phyloP scores from a whole-genome alignment of 768 basidiomycete genomes.

The Leucocoprinus leucothites region DNA sequence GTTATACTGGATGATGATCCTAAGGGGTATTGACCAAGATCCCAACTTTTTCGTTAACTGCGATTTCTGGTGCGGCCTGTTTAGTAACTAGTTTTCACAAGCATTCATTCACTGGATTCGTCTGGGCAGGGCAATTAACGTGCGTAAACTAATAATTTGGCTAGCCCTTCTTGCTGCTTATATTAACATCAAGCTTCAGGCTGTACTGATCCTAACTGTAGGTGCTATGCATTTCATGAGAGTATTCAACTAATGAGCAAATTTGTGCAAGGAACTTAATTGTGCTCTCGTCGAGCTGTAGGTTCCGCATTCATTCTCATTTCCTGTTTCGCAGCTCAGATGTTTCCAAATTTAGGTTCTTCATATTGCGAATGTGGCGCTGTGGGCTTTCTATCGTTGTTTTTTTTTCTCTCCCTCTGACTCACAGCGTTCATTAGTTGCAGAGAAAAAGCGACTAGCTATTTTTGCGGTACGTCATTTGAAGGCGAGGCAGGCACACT shows the following conservation, averaged over 20 bases:
- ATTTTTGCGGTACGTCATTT: background rate
- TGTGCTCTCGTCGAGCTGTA: constrained; percentile 3
- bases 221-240: background rate
- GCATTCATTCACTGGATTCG: too few species aligned
- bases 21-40: background rate
- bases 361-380: constrained; percentile 7
- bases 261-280: background rate
- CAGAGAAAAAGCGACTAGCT: background rate
- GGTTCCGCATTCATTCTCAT: too few species aligned
- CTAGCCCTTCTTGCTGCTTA: too few species aligned
- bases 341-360: background rate
- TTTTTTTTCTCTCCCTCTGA: background rate
- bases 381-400: background rate
- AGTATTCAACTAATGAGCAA: background rate
- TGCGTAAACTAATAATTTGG: too few species aligned
- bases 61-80: background rate
- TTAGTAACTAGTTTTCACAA: too few species aligned
- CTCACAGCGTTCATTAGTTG: background rate
- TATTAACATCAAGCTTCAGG: background rate
- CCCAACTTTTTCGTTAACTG: background rate
- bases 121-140: too few species aligned
- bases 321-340: too few species aligned
- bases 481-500: background rate
- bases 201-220: background rate
- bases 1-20: constrained; percentile 1